phyloP scores from a whole-genome alignment of 2,329 filamentous ascomycete genomes.

The Pyrenophora graminea region DNA sequence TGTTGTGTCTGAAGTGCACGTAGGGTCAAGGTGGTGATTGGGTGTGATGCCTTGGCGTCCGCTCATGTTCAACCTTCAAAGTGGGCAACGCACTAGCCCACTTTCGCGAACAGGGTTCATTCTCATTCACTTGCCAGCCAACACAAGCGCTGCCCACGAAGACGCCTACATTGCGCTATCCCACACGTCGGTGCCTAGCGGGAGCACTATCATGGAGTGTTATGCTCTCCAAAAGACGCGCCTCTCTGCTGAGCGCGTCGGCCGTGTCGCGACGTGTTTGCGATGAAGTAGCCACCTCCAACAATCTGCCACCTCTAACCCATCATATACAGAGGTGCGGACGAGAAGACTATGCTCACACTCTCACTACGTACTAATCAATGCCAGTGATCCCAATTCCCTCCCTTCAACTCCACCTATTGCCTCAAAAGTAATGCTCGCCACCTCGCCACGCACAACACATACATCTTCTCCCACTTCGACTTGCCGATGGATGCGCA shows the following conservation, averaged over 20 bases:
- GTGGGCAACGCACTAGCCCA: slow-evolving; percentile 24
- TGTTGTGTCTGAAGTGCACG: slow-evolving; percentile 9
- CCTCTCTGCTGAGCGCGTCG: slow-evolving; percentile 32
- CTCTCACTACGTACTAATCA: not conserved
- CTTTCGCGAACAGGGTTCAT: slow-evolving; percentile 13
- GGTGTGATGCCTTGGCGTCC: slow-evolving; percentile 26
- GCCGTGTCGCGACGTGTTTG: slow-evolving; percentile 18
- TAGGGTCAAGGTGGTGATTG: slow-evolving; percentile 18
- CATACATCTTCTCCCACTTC: slow-evolving; percentile 4
- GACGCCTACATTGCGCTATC: slow-evolving; percentile 6
- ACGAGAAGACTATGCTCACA: not conserved
- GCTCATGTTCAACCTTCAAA: slow-evolving; percentile 2
- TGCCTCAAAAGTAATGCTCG: slow-evolving; percentile 9
- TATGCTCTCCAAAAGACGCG: slow-evolving; percentile 41
- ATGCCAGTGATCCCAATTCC: not conserved
- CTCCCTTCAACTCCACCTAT: not conserved
- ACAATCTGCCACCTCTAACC: slow-evolving; percentile 6
- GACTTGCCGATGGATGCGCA: slow-evolving; percentile 26
- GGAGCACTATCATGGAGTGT: slow-evolving; percentile 43
- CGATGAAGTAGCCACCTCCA: slow-evolving; percentile 17
- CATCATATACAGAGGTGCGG: slow-evolving; percentile 1
- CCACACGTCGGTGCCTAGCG: slow-evolving; percentile 34
- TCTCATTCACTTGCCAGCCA: slow-evolving; percentile 25
- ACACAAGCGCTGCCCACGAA: slow-evolving; percentile 8
- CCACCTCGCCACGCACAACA: slow-evolving; percentile 7